phyloP scores from a whole-genome alignment of 1,284 basidiomycete species.

The Hemileccinum hortonii region DNA sequence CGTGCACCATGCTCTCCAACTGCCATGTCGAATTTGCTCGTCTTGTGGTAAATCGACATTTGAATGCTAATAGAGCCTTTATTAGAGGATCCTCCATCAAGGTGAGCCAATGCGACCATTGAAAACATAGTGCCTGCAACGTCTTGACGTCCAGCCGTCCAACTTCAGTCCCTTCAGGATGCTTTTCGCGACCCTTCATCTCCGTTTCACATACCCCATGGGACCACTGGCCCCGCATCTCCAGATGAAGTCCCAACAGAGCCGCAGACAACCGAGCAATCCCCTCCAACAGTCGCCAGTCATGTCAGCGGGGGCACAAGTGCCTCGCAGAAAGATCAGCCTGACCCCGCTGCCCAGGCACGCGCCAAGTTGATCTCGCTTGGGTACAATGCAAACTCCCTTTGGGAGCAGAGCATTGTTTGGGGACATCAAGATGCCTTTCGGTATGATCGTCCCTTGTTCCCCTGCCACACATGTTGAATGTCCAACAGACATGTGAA shows the following conservation, averaged over 20 bases:
- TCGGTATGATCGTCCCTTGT: slow-evolving; percentile 47
- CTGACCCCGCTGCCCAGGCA: slow-evolving; percentile 38
- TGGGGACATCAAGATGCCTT: slow-evolving; percentile 80
- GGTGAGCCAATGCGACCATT: slow-evolving; percentile 9
- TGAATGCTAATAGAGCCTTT: not conserved
- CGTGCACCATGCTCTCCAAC: slow-evolving; percentile 14
- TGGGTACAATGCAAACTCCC: slow-evolving; percentile 59
- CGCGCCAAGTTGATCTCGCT: slow-evolving; percentile 42
- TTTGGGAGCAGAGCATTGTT: slow-evolving; percentile 69
- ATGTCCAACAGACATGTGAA: slow-evolving; percentile 62
- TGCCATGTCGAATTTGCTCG: slow-evolving; percentile 1
- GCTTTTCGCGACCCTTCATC: slow-evolving; percentile 66
- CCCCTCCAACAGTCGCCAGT: not conserved
- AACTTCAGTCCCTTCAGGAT: slow-evolving; percentile 48
- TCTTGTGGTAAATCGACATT: not conserved
- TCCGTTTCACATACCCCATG: slow-evolving; percentile 63
- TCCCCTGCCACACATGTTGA: not conserved
- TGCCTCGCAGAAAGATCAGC: not conserved
- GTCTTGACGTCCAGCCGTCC: not conserved
- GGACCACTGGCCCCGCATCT: slow-evolving; percentile 57
- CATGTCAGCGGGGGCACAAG: not conserved
- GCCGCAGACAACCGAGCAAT: not conserved
- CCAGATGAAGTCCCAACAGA: slow-evolving; percentile 41
- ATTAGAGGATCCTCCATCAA: slow-evolving; percentile 32
- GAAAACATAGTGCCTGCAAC: not conserved